These are phyloP conservation scores for Gynochthodes officinalis DNA, from an alignment of 257 asterid species.

Conservation along the genomic window DNA sequence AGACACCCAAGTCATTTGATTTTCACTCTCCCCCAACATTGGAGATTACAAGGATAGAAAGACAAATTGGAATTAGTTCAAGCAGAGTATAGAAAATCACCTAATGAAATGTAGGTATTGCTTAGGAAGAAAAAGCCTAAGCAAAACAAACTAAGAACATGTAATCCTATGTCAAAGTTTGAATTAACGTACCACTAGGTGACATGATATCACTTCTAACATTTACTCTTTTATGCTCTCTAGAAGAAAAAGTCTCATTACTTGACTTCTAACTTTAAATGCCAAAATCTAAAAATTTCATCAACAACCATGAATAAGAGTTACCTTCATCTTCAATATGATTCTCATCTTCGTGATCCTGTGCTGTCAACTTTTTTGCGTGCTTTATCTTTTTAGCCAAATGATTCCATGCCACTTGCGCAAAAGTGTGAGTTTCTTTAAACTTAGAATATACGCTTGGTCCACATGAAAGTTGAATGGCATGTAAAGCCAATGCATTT, in stretches of 20 bases:
- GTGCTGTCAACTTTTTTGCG: background rate
- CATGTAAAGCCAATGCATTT: constrained; percentile 43
- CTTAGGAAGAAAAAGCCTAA: too few relatives aligned
- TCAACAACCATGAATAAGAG: background rate
- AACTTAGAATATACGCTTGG: constrained; percentile 29
- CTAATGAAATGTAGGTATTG: background rate
- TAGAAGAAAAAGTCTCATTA: background rate
- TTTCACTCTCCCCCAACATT: background rate
- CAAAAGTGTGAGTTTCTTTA: constrained; percentile 26
- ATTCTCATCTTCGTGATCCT: constrained; percentile 12
- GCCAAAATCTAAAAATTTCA: background rate
- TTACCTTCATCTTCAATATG: constrained; percentile 20
- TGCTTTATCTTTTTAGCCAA: constrained; percentile 28
- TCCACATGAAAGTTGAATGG: constrained; percentile 43
- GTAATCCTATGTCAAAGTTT: background rate
- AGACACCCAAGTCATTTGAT: background rate
- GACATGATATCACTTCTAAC: background rate
- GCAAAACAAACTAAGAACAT: background rate
- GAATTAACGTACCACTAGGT: background rate
- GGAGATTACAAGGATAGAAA: background rate
- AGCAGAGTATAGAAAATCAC: background rate
- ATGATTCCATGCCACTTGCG: constrained; percentile 34
- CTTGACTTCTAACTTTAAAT: background rate
- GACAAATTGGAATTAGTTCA: background rate
- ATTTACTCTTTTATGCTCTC: background rate